phyloP scores from a whole-genome alignment of 2,329 filamentous ascomycete genomes.

The Fusarium sp. region DNA sequence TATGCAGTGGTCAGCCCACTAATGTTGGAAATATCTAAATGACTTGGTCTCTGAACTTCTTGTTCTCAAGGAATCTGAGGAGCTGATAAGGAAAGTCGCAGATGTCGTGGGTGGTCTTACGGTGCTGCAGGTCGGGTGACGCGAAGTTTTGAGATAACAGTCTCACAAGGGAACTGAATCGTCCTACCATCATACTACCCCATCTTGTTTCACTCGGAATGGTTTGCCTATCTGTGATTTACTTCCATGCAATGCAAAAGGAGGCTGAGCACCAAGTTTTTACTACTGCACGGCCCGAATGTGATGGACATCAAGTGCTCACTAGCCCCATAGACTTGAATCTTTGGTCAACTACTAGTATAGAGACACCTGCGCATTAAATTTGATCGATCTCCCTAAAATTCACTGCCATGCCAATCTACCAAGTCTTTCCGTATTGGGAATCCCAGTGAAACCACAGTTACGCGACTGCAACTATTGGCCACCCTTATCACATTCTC shows the following conservation, averaged over 20 bases:
- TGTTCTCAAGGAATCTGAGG: too few relatives aligned
- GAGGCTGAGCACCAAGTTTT: background rate
- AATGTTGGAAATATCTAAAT: too few relatives aligned
- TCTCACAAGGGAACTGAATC: background rate
- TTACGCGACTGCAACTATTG: background rate
- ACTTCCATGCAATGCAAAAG: background rate
- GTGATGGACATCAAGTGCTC: accelerated
- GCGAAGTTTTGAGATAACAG: accelerated
- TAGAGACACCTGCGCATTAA: background rate
- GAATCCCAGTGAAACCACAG: accelerated
- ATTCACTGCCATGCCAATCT: background rate
- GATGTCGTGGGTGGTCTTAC: background rate
- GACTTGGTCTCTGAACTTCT: too few relatives aligned
- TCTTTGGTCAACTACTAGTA: accelerated
- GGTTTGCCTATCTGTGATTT: background rate
- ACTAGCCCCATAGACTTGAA: background rate
- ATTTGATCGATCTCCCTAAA: background rate
- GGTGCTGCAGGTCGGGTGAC: background rate
- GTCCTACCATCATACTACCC: accelerated
- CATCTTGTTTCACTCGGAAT: background rate
- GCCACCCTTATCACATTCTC: accelerated
- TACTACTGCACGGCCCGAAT: background rate
- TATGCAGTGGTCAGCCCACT: too few relatives aligned
- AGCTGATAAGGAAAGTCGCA: background rate
- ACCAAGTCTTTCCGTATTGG: background rate